Base-by-base conservation (phyloP, 2,329 filamentous ascomycete genomes). In the Huntiella decipiens region DNA sequence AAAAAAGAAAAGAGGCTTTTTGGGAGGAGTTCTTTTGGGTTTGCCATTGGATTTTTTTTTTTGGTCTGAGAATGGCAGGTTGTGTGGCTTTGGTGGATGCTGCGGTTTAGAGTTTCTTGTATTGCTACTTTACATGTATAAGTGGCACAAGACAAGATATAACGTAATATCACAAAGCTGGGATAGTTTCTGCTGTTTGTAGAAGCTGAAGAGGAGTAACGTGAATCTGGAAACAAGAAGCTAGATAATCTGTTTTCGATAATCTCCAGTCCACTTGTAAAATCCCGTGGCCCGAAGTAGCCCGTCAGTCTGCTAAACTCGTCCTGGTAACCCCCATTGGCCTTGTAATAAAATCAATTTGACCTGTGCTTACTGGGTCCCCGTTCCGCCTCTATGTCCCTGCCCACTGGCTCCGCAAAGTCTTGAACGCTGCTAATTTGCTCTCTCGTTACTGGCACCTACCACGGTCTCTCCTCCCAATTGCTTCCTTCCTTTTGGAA, bases 401-500 rank as follows among this genome's bases (percentile, higher is more conserved):
- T 35, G 17, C 38, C 16, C 17, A 38, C 39, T 47, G 43, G 43
- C 45, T 47, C 34, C 38, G 45, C 39, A 28, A 28, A 28, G 22
- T 28, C 22, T 28, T 28, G 22, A 28, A 28, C 22, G 22, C 45
- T 43, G 34, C 45, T 47, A 43, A 47, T 47, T 47, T 47, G 38
- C 44, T 41, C 40, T 39, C 37, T 40, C 17, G 35, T 34, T 36
- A 22, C 16, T 44, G 22, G 22, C 22, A 28, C 22, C 22, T 43
- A 17, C 40, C 34, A 32, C 40, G 16, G 28, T 43, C 32, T 17
- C 31, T 34, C 40, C 31, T 43, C 40, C 31, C 40, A 43, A 43
- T 43, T 43, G 40, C 40, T 36, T 47, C 31, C 36, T 43, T 40
- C 43, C 41, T 44, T 34, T 46, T 46, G 31, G 19, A 46, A 45